These are phyloP conservation scores for Amphicarpaea edgeworthii DNA, from an alignment of 306 rosid genomes.

Conservation along the genomic window DNA sequence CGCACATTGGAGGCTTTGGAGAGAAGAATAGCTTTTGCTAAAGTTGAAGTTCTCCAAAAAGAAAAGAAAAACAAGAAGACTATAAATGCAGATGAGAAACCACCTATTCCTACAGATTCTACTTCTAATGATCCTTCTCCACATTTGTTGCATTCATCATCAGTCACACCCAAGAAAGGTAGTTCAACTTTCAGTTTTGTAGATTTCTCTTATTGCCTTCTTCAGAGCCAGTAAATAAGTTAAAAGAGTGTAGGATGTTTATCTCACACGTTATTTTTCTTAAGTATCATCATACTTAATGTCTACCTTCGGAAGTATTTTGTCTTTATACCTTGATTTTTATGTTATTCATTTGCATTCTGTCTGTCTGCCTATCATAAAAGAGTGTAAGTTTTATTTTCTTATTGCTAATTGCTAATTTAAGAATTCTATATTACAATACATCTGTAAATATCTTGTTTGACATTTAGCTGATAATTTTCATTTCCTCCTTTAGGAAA, in stretches of 20 bases:
- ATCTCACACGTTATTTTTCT: background rate
- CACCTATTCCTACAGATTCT: conserved; percentile 22
- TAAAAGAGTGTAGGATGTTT: background rate
- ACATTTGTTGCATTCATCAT: conserved; percentile 37
- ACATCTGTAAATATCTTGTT: background rate
- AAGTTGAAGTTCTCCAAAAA: conserved; percentile 60
- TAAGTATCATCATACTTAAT: background rate
- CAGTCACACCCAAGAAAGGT: conserved; percentile 59
- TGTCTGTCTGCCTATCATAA: background rate
- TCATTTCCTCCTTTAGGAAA: conserved; percentile 44
- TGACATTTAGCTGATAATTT: conserved; percentile 36
- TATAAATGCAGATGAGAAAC: conserved; percentile 39
- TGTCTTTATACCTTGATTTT: background rate
- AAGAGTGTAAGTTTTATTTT: background rate
- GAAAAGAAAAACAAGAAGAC: conserved; percentile 55
- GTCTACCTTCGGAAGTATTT: conserved; percentile 10
- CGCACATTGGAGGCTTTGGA: conserved; percentile 84
- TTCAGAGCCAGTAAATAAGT: background rate
- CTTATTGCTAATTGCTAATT: conserved; percentile 5
- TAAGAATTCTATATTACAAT: background rate
- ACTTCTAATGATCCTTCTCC: conserved; percentile 44
- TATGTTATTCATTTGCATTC: background rate
- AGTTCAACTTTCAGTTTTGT: conserved; percentile 20
- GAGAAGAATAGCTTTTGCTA: conserved; percentile 70
- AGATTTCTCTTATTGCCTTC: conserved; percentile 6